Percentiles rank a stretch among this genome's conserved stretches.
These are phyloP conservation scores for Panaeolus papilionaceus DNA, from an alignment of 768 basidiomycete genomes.

Conservation along the genomic window DNA sequence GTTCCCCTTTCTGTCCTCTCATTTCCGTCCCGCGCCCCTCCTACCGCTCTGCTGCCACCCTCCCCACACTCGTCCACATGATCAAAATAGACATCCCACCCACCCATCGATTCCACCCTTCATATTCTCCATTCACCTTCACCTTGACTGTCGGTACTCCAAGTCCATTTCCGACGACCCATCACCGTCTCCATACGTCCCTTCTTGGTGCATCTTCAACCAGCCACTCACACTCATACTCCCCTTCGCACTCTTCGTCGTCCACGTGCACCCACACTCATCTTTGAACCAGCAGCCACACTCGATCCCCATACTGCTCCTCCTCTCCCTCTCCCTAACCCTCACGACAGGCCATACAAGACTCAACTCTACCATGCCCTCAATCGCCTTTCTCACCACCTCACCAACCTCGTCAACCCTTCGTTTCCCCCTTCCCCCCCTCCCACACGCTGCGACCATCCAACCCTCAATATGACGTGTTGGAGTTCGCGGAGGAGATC, in stretches of 20 bases:
- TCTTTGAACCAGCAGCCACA: no score
- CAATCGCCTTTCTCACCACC: no score
- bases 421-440: not conserved
- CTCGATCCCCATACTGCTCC: no score
- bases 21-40: not conserved
- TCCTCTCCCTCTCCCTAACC: no score
- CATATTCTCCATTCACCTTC: not conserved
- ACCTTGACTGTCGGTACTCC: no score
- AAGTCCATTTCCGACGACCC: no score
- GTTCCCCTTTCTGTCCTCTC: not conserved
- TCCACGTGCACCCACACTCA: no score
- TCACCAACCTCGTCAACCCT: not conserved
- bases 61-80: not conserved
- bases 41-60: not conserved
- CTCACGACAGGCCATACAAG: no score
- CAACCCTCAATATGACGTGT: not conserved
- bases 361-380: not conserved
- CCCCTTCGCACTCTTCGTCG: no score
- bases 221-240: no score
- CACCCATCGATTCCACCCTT: conserved; percentile 1
- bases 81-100: not conserved
- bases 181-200: no score
- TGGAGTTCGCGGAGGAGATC: not conserved
- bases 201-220: no score
- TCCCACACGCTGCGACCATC: not conserved